These are phyloP conservation scores for Glebionis coronaria DNA, from an alignment of 129 eudicot species.

Conservation along the genomic window DNA sequence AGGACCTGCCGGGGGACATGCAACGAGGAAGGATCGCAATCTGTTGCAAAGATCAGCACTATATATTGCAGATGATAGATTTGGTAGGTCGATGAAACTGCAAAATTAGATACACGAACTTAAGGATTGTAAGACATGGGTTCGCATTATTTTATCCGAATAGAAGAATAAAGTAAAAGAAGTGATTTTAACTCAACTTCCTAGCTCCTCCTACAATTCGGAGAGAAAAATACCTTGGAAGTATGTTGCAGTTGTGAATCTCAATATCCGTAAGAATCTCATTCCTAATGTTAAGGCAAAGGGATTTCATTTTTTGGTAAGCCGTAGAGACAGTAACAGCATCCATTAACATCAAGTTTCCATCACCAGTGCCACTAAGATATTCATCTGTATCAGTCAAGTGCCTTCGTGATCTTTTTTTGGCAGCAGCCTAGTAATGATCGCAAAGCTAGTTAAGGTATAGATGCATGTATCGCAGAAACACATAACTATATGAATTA, in stretches of 20 bases:
- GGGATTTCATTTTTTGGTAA: conserved; percentile 74
- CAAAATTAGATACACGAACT: conserved; percentile 20
- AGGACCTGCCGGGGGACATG: conserved; percentile 85
- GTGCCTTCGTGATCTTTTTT: conserved; percentile 78
- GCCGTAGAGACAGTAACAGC: conserved; percentile 58
- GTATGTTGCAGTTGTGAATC: conserved; percentile 74
- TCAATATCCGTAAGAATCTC: conserved; percentile 77
- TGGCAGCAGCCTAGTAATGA: conserved; percentile 64
- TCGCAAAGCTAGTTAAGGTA: conserved; percentile 9
- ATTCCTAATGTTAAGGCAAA: conserved; percentile 62
- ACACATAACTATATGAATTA: conserved; percentile 3
- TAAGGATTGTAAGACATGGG: not conserved
- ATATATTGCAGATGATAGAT: conserved; percentile 75
- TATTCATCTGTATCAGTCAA: conserved; percentile 80
- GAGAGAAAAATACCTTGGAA: conserved; percentile 55
- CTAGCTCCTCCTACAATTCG: too few species aligned
- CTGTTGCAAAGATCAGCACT: conserved; percentile 76
- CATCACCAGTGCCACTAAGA: conserved; percentile 61
- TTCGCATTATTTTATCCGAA: not conserved
- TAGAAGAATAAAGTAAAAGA: not conserved
- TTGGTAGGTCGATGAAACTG: conserved; percentile 86
- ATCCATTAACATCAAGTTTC: conserved; percentile 55
- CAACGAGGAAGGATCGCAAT: conserved; percentile 70
- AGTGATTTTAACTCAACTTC: too few species aligned
- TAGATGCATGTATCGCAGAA: conserved; percentile 5